Base-by-base conservation (phyloP, 2,329 filamentous ascomycete species). In the Leptographium lundbergii region DNA sequence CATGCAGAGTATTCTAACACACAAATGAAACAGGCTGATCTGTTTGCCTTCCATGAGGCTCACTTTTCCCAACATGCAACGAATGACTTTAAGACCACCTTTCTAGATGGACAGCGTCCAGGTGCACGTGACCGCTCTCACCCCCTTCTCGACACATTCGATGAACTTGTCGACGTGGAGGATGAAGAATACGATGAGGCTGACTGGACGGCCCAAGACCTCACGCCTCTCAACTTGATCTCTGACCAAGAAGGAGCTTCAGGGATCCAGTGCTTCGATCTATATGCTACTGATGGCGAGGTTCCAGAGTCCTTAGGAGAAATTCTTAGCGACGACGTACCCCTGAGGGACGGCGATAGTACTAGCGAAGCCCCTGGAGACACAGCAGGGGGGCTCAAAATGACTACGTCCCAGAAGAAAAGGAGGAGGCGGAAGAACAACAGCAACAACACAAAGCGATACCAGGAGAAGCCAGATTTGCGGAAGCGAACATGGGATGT, bases 401-500 rank as follows among this genome's bases (percentile, higher is more conserved):
- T 50, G 45, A 19, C 45, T 10, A 34, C 27, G 6, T 17, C 53
- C 19, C 19, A 13, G 67, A 9, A 54, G 25, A 51, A 53, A 22
- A 60, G 60, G 39, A 59, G 60, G 51, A 57, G 59, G 51, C 53
- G 60, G 71, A 73, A 56, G 71, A 69, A 51, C 34, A 45, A 57
- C 13, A 65, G 65, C 13, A 45, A 57, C 17, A 65, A 65, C 13
- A 71, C 72, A 50, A 70, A 69, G 32, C 68, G 68, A 13, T 72
- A 71, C 47, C 73, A 77, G 60, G 76, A 76, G 3, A 84, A 84
- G 65, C 80, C 80, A 1, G 83, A 86, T 65, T 67, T 86, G 62
- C 77, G 83, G 54, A 86, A 86, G 71, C 77, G 83, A 48, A 86
- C 83, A 0, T 86, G 83, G 83, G 83, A 86, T 63, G 74, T 84